A percentile compares a stretch with the other conserved stretches of the same genome.
phyloP scores from a whole-genome alignment of 1,139 yeast species.

The Suhomyces taliae region DNA sequence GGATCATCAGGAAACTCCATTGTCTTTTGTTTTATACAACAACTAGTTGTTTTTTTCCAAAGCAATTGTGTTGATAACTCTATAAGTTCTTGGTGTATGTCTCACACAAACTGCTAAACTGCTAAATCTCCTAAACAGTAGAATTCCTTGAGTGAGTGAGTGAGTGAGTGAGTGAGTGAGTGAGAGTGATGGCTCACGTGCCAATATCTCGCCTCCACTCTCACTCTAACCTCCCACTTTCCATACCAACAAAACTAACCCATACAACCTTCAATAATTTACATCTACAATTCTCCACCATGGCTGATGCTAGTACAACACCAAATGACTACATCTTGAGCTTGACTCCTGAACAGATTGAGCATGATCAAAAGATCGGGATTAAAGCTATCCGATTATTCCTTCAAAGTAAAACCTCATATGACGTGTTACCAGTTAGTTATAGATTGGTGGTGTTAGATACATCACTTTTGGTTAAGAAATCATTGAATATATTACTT shows the following conservation, averaged over 20 bases:
- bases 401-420: slow-evolving; percentile 86
- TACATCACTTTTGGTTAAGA: slow-evolving; percentile 85
- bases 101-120: too few relatives aligned
- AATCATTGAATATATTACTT: slow-evolving; percentile 82
- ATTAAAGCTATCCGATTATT: slow-evolving; percentile 79
- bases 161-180: too few relatives aligned
- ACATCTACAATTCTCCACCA: neutral
- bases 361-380: slow-evolving; percentile 64
- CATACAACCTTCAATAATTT: neutral
- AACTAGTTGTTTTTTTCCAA: too few relatives aligned
- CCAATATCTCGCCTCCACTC: too few relatives aligned
- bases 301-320: slow-evolving; percentile 21
- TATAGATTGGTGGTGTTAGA: slow-evolving; percentile 92
- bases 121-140: too few relatives aligned
- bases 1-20: neutral
- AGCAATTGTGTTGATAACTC: too few relatives aligned
- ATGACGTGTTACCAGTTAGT: slow-evolving; percentile 95
- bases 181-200: neutral
- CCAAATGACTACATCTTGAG: slow-evolving; percentile 48
- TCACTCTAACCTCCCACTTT: too few relatives aligned
- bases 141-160: too few relatives aligned
- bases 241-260: too few relatives aligned
- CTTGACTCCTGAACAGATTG: slow-evolving; percentile 44
- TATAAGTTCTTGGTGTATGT: too few relatives aligned
- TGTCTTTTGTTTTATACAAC: neutral